Evolutionary conservation across 805 yeast genomes (phyloP).

Genomic region (Candida hungchunana): DNA sequence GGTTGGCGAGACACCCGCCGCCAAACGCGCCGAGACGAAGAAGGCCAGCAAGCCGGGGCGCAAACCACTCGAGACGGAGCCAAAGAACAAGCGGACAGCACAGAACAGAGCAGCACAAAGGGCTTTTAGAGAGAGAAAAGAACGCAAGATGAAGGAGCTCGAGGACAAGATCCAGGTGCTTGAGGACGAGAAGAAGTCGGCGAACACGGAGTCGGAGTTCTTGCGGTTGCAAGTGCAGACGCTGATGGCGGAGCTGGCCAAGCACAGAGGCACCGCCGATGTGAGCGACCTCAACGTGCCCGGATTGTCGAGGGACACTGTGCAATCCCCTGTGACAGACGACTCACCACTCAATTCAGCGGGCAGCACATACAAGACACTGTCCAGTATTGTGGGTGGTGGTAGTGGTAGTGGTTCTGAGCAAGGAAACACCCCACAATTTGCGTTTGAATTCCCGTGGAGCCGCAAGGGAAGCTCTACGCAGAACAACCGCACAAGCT

Average conservation of each 20-base stretch:
- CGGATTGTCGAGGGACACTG: not conserved
- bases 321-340: not conserved
- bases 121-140: slow-evolving; percentile 94
- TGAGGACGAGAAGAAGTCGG: slow-evolving; percentile 67
- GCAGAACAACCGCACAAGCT: slow-evolving; percentile 1
- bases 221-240: slow-evolving; percentile 72
- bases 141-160: slow-evolving; percentile 76
- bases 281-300: slow-evolving; percentile 28
- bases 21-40: too few species aligned
- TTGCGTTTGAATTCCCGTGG: slow-evolving; percentile 57
- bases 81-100: slow-evolving; percentile 87
- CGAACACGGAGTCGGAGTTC: slow-evolving; percentile 67
- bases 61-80: slow-evolving; percentile 72
- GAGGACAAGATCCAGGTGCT: slow-evolving; percentile 71
- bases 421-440: slow-evolving; percentile 22
- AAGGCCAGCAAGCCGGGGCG: slow-evolving; percentile 64
- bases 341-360: too few species aligned
- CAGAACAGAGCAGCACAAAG: slow-evolving; percentile 99
- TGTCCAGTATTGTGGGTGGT: slow-evolving; percentile 3
- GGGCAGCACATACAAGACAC: too few species aligned
- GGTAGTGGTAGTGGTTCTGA: too few species aligned
- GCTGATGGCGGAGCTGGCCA: slow-evolving; percentile 64
- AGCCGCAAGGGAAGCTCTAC: slow-evolving; percentile 27
- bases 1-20: too few species aligned
- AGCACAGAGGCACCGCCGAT: slow-evolving; percentile 42